Base-by-base conservation (phyloP, 2,329 filamentous ascomycete genomes). In the Xylaria sp. region DNA sequence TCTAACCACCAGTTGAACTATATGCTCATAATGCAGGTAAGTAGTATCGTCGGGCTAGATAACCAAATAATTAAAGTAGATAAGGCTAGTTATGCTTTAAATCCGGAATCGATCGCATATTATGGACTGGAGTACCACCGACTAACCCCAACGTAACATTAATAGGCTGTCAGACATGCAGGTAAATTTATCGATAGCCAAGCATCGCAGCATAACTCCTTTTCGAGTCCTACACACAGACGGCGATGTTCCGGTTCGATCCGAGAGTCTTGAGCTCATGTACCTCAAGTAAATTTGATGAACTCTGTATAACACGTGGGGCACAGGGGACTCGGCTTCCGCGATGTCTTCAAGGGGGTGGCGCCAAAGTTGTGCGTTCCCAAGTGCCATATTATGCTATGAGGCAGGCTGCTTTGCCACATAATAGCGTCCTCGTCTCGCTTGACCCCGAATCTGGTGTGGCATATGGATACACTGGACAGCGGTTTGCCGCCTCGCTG, bases 121-220 rank as follows among this genome's bases (percentile, higher is more conserved):
- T n/a, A n/a, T n/a, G n/a, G n/a, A n/a, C n/a, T n/a, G n/a, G n/a
- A n/a, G n/a, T n/a, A n/a, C n/a, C n/a, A n/a, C n/a, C n/a, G n/a
- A 27, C 21, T 2, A 15, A 23, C 11, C 6, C 21, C 11, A 19
- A n/a, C n/a, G 27, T 43, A 15, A 3, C 23, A 35, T 55, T 49
- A 35, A 17, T 43, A 51, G 19, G 35, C 48, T 40, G 43, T 60
- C 43, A 60, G 51, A 60, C 43, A 54, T 55, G 57, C 57, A 35
- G 19, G 43, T 29, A 11, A 48, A 49, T 37, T 9, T 48, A 48
- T 43, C 19, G 13, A 59, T 54, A 33, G 29, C 19, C 35, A 37
- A 19, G 19, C 17, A 9, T 60, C 57, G 57, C 57, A 3, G 8
- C 43, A 59, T 60, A 4, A n/a, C 29, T 29, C 57, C 51, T 5